Evolutionary conservation across 768 basidiomycete genomes (phyloP).

Genomic region (Macrolepiota fuliginosa): DNA sequence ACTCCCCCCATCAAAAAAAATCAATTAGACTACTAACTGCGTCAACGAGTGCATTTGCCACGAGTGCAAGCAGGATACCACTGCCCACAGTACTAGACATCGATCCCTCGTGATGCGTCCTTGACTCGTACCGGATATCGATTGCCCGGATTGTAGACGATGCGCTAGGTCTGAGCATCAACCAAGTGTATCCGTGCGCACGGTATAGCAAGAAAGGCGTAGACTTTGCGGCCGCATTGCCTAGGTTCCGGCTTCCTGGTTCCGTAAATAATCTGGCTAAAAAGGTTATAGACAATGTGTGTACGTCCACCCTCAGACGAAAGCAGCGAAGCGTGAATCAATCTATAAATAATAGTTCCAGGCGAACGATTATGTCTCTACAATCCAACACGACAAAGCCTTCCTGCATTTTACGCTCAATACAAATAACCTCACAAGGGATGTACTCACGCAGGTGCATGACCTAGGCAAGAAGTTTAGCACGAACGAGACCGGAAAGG

Average conservation of each 20-base stretch:
- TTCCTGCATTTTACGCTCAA: constrained; percentile 35
- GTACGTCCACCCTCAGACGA: constrained; percentile 1
- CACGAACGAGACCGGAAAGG: constrained; percentile 69
- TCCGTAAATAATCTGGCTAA: constrained; percentile 78
- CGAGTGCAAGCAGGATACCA: constrained; percentile 15
- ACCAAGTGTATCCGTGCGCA: constrained; percentile 60
- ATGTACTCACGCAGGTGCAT: constrained; percentile 73
- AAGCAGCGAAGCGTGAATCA: not conserved
- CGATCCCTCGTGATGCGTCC: constrained; percentile 46
- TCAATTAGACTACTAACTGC: too few relatives aligned
- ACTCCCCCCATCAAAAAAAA: not conserved
- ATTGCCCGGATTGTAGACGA: constrained; percentile 43
- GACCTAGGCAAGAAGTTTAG: constrained; percentile 67
- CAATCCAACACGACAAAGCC: constrained; percentile 45
- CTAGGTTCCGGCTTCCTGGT: constrained; percentile 84
- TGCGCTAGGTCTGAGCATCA: too few relatives aligned
- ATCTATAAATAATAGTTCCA: constrained; percentile 66
- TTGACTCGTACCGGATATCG: constrained; percentile 80
- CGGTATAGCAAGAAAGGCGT: constrained; percentile 92
- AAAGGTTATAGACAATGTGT: constrained; percentile 74
- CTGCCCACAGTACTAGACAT: constrained; percentile 37
- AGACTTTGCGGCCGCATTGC: constrained; percentile 89
- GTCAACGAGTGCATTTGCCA: not conserved
- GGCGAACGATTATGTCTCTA: constrained; percentile 75
- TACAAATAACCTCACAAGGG: constrained; percentile 57